These are phyloP conservation scores for Aureobasidium lini DNA, from an alignment of 2,329 filamentous ascomycete genomes.

Conservation along the genomic window DNA sequence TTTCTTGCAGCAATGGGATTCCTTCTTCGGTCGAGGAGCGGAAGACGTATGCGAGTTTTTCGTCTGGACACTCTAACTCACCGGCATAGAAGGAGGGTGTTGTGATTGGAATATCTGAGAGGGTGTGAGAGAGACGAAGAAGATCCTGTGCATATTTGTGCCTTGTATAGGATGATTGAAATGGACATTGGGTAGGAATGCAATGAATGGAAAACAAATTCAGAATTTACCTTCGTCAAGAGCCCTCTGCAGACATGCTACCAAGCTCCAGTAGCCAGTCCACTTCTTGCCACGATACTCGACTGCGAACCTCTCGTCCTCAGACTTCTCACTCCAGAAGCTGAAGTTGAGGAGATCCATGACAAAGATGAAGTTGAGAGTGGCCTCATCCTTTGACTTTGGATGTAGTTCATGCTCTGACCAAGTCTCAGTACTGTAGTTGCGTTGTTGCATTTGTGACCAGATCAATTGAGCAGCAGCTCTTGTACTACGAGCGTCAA, in stretches of 20 bases:
- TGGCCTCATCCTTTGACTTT: constrained; percentile 67
- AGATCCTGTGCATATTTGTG: background rate
- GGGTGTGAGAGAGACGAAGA: background rate
- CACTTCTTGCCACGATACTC: constrained; percentile 73
- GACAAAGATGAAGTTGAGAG: constrained; percentile 80
- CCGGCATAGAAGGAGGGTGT: constrained; percentile 80
- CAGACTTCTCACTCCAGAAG: constrained; percentile 75
- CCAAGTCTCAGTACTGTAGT: constrained; percentile 82
- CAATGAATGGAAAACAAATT: background rate
- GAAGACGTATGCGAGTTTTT: constrained; percentile 69
- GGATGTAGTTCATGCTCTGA: constrained; percentile 84
- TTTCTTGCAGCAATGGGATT: constrained; percentile 74
- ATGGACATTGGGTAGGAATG: background rate
- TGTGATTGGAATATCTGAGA: constrained; percentile 73
- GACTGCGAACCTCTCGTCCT: constrained; percentile 70
- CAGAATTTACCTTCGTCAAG: constrained; percentile 66
- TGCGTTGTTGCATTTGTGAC: constrained; percentile 71
- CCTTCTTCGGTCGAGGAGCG: constrained; percentile 77
- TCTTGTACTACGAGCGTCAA: constrained; percentile 78
- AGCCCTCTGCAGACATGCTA: constrained; percentile 78
- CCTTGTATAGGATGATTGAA: background rate
- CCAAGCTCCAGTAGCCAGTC: constrained; percentile 94
- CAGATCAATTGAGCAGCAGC: constrained; percentile 73
- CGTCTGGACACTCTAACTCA: constrained; percentile 59
- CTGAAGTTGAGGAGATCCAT: constrained; percentile 95